Base-by-base conservation (phyloP, 2,329 filamentous ascomycete genomes). In the Fusarium avenaceum region DNA sequence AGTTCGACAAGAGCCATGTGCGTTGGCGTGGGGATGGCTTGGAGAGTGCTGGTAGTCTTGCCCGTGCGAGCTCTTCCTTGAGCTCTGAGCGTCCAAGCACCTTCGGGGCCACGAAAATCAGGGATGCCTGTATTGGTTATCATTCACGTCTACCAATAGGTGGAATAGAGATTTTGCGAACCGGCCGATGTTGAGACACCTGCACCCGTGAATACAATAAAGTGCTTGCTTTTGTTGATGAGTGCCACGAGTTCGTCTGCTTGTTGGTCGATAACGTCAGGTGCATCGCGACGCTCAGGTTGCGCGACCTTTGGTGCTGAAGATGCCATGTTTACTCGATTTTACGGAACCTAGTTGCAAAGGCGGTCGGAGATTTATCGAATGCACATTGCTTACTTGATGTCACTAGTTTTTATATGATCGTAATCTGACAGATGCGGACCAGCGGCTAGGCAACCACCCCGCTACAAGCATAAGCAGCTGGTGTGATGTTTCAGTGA, bases 1-100 rank as follows among this genome's bases (percentile, higher is more conserved):
- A 84, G 63, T 50, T 80, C 80, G 0, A 83, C 78, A 2, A 84
- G 75, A 0, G 82, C 81, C 82, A 85, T 84, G 44, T 85, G 82
- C 0, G 81, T 79, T 14, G 76, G 74, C 2, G 82, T 83, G 0
- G 83, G 82, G 19, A 84, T 67, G 7, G 82, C 82, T 48, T 83
- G 78, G 7, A 84, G 54, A 0, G 81, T 81, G 43, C 72, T 80
- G 11, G 76, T 75, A 0, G 74, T 64, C 47, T 78, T 76, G 10
- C 58, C 63, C 1, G 75, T 77, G 2, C 72, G 73, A 39, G 79
- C 60, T 65, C 77, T 73, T 0, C 81, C 80, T 59, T 83, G 82
- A 3, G 81, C 82, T 52, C 75, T 72, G 2, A 83, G 70, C 2
- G 82, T 84, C 82, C 82, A 84, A 6, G 77, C 77, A 2, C 82